Evolutionary conservation across 371 early-diverging fungal genomes (phyloP), one percentile per base, ranked within the genome.

Genomic region (Blakeslea trispora): DNA sequence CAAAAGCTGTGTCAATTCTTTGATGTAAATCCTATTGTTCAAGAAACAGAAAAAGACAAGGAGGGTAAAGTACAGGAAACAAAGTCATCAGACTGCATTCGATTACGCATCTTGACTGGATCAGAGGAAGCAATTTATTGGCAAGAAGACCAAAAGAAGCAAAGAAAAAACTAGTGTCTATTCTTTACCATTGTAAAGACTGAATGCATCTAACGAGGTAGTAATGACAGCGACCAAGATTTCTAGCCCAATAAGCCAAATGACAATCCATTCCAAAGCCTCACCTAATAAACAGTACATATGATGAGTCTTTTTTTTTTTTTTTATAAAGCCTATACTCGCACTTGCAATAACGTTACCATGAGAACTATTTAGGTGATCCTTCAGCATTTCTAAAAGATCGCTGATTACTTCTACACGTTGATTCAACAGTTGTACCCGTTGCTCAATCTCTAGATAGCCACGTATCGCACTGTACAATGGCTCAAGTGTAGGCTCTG

Each of bases 301-400:
- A n/a, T n/a, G n/a, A n/a, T n/a, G n/a, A n/a, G n/a, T n/a, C n/a
- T n/a, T n/a, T n/a, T n/a, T n/a, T n/a, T n/a, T n/a, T n/a, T n/a
- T n/a, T n/a, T n/a, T n/a, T n/a, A n/a, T n/a, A n/a, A n/a, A n/a
- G n/a, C n/a, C n/a, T n/a, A n/a, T n/a, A n/a, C n/a, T n/a, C n/a
- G n/a, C n/a, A n/a, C n/a, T n/a, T n/a, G n/a, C n/a, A n/a, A n/a
- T n/a, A n/a, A n/a, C n/a, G 82, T 49, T 55, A 48, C 66, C 63
- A 62, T 88, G 88, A 10, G 84, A 82, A 28, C 85, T 85, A 40
- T 82, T 88, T 61, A 86, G 57, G 55, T 94, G 93, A 34, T 92
- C 91, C 51, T 88, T 89, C 32, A 94, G 70, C 92, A 94, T 92
- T 40, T 92, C 92, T 58, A 94, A 69, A 50, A 94, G 63, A 65